A percentile compares a stretch with the other conserved stretches of the same genome.
Conservation (phyloP, 192 early-diverging fungal species). For the Cladochytrium replicatum region DNA sequence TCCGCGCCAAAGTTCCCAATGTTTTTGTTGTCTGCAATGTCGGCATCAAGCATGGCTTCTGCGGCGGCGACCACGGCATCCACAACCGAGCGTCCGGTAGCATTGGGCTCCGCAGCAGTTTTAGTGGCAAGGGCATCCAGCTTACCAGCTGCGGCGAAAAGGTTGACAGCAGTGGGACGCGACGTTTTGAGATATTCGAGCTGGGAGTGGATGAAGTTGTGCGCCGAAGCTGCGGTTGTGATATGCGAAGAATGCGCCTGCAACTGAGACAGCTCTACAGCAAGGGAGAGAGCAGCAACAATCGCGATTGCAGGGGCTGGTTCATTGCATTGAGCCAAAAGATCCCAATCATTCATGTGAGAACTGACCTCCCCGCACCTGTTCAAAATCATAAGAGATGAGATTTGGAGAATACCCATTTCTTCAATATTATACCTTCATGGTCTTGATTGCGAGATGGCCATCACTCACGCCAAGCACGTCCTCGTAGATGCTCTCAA, state of each 20-base stretch:
- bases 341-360: background rate
- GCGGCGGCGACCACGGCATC: constrained; percentile 54
- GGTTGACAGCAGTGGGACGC: constrained; percentile 92
- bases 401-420: background rate
- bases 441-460: constrained; percentile 80
- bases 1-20: constrained; percentile 78
- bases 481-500: constrained; percentile 63
- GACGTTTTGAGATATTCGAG: constrained; percentile 74
- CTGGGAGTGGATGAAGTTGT: constrained; percentile 40
- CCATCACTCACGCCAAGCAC: constrained; percentile 55
- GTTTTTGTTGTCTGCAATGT: constrained; percentile 76
- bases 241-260: too few species aligned
- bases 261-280: constrained; percentile 84
- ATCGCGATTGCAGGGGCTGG: constrained; percentile 93
- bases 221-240: constrained; percentile 31
- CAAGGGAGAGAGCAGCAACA: constrained; percentile 82
- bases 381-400: background rate
- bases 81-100: constrained; percentile 33
- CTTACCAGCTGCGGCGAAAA: constrained; percentile 88
- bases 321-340: too few species aligned
- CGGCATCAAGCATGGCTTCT: constrained; percentile 74
- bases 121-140: too few species aligned
- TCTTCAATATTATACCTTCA: constrained; percentile 52
- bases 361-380: constrained; percentile 33
- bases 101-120: constrained; percentile 11